Evolutionary conservation across 352 stramenopile genomes (phyloP).

Genomic region (Peronosclerospora sorghi): DNA sequence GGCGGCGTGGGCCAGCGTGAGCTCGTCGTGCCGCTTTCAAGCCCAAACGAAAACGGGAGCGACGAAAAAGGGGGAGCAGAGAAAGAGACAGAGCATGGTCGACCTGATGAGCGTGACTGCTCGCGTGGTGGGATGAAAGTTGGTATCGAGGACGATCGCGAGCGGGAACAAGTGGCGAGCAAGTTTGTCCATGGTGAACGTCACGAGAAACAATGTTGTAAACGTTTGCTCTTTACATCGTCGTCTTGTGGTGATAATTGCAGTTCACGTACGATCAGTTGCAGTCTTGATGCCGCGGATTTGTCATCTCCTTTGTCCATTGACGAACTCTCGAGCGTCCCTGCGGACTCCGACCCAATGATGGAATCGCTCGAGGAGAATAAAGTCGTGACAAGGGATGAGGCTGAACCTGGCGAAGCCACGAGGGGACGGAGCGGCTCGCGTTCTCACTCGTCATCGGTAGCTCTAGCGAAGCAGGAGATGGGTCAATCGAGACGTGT

Average conservation of each 20-base stretch:
- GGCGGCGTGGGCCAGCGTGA: conserved; percentile 15
- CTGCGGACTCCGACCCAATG: conserved; percentile 10
- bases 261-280: conserved; percentile 24
- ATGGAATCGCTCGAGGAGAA: conserved; percentile 2
- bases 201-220: background rate
- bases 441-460: background rate
- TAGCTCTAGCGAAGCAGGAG: conserved; percentile 7
- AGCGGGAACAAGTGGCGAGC: conserved; percentile 12
- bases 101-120: background rate
- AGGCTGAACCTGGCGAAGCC: conserved; percentile 1
- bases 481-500: conserved; percentile 33
- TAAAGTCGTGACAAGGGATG: conserved; percentile 1
- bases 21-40: background rate
- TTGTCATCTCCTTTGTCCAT: conserved; percentile 1
- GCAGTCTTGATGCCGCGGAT: conserved; percentile 23
- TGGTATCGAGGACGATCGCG: conserved; percentile 13
- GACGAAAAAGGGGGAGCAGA: background rate
- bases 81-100: background rate
- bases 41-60: background rate
- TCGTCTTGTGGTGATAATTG: conserved; percentile 17
- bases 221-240: conserved; percentile 5
- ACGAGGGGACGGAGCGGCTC: conserved; percentile 1
- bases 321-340: conserved; percentile 7
- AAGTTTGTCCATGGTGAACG: conserved; percentile 14
- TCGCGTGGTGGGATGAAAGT: conserved; percentile 7